Percentiles rank a stretch among this genome's conserved stretches.
Conservation (phyloP, 2,329 filamentous ascomycete genomes). For the Clonostachys rosea region DNA sequence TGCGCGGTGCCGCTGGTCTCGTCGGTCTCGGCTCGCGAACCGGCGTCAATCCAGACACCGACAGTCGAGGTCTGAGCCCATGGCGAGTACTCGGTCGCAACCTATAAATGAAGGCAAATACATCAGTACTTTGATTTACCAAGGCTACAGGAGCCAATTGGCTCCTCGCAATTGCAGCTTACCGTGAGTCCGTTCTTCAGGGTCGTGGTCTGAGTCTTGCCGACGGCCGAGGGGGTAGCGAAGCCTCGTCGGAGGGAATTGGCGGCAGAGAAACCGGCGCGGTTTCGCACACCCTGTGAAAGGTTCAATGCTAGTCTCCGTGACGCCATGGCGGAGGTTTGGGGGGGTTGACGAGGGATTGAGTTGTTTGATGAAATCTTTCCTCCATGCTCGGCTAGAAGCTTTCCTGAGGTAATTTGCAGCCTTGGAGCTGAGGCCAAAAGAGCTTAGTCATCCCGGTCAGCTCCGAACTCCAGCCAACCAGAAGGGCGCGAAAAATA, state of each 20-base stretch:
- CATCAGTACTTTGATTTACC: constrained; percentile 28
- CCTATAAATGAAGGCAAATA: constrained; percentile 45
- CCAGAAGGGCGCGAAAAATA: too few relatives aligned
- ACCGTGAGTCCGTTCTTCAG: constrained; percentile 97
- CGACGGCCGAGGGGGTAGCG: constrained; percentile 75
- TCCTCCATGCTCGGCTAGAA: constrained; percentile 37
- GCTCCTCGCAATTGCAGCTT: constrained; percentile 22
- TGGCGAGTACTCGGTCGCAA: constrained; percentile 96
- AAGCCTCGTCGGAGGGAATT: constrained; percentile 79
- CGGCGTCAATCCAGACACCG: constrained; percentile 98
- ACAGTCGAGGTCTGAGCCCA: constrained; percentile 98
- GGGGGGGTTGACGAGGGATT: constrained; percentile 41
- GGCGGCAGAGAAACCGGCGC: constrained; percentile 76
- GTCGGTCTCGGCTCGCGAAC: constrained; percentile 94
- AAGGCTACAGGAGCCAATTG: constrained; percentile 13
- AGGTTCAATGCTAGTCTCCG: constrained; percentile 95
- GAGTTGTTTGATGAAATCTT: constrained; percentile 54
- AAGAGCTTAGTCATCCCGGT: constrained; percentile 31
- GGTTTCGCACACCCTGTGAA: constrained; percentile 82
- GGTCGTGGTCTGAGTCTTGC: constrained; percentile 92
- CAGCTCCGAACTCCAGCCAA: constrained; percentile 26
- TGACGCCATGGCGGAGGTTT: constrained; percentile 76
- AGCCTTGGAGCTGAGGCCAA: constrained; percentile 34
- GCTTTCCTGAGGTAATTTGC: constrained; percentile 38
- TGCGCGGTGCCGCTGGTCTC: constrained; percentile 99